These are phyloP conservation scores for Mycena metata DNA, from an alignment of 768 basidiomycete genomes.

Conservation along the genomic window DNA sequence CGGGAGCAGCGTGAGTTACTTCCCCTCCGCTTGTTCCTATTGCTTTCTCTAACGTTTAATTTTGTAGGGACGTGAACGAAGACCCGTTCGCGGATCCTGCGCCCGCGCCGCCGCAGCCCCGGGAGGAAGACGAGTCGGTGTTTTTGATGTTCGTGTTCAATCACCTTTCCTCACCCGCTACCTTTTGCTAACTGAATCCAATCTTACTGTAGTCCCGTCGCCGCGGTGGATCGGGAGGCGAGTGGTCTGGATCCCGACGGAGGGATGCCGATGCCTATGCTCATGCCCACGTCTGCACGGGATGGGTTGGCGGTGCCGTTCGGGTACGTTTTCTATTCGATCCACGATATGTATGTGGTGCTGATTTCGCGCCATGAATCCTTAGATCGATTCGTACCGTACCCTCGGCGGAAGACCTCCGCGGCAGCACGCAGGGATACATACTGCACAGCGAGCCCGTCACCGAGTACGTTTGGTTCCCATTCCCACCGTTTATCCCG, in stretches of 20 bases:
- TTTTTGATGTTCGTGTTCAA: conserved; percentile 12
- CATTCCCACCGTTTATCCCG: not conserved
- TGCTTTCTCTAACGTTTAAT: too few relatives aligned
- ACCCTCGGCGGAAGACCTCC: conserved; percentile 26
- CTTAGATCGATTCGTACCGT: conserved; percentile 29
- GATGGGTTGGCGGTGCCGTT: conserved; percentile 5
- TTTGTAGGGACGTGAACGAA: not conserved
- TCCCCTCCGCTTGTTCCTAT: not conserved
- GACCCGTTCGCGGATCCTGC: conserved; percentile 33
- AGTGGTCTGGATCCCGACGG: not conserved
- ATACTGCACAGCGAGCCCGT: conserved; percentile 3
- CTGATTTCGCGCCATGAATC: not conserved
- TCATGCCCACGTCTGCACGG: conserved; percentile 3
- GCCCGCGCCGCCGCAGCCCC: not conserved
- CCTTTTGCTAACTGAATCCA: too few relatives aligned
- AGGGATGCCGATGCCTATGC: conserved; percentile 48
- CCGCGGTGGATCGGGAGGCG: not conserved
- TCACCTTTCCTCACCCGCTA: not conserved
- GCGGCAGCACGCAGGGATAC: conserved; percentile 3
- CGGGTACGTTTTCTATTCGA: conserved; percentile 8
- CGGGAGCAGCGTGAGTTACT: not conserved
- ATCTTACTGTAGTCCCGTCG: conserved; percentile 14
- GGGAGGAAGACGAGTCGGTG: conserved; percentile 8
- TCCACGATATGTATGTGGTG: not conserved
- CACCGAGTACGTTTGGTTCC: conserved; percentile 25